A percentile compares a stretch with the other conserved stretches of the same genome.
Evolutionary conservation across 352 stramenopile genomes (phyloP).

Genomic region (Ophiocytium majus): DNA sequence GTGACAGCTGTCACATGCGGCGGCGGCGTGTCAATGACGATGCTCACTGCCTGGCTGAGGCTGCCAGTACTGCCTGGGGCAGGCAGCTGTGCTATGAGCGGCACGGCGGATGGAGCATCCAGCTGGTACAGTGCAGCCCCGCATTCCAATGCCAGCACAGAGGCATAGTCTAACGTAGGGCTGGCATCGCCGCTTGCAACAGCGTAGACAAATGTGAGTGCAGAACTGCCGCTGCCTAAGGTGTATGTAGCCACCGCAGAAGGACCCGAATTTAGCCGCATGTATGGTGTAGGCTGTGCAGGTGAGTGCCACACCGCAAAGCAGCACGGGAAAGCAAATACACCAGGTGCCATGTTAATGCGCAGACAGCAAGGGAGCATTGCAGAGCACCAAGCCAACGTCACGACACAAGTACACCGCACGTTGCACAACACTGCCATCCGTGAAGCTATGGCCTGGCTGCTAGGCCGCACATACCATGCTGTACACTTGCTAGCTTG

Average conservation of each 20-base stretch:
- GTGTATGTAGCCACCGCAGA: constrained; percentile 23
- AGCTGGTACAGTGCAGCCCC: background rate
- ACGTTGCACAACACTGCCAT: too few relatives aligned
- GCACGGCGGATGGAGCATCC: background rate
- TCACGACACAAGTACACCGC: too few relatives aligned
- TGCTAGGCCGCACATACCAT: too few relatives aligned
- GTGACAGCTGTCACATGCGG: constrained; percentile 31
- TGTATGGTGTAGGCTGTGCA: constrained; percentile 32
- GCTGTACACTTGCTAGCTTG: too few relatives aligned
- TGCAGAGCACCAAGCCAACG: too few relatives aligned
- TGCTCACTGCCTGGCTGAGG: constrained; percentile 26
- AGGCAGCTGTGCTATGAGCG: constrained; percentile 35
- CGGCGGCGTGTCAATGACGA: constrained; percentile 41
- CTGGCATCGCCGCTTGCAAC: constrained; percentile 35
- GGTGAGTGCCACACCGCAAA: too few relatives aligned
- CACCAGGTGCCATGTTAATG: too few relatives aligned
- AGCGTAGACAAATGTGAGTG: constrained; percentile 40
- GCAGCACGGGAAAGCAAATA: too few relatives aligned
- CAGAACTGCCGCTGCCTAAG: constrained; percentile 31
- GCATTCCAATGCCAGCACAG: background rate
- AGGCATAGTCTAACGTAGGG: constrained; percentile 28
- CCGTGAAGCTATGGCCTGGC: too few relatives aligned
- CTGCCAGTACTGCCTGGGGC: constrained; percentile 29
- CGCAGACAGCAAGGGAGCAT: too few relatives aligned
- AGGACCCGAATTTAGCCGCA: background rate